Evolutionary conservation across 1,284 basidiomycete genomes (phyloP).

Genomic region (Fomitopsis pinicola): DNA sequence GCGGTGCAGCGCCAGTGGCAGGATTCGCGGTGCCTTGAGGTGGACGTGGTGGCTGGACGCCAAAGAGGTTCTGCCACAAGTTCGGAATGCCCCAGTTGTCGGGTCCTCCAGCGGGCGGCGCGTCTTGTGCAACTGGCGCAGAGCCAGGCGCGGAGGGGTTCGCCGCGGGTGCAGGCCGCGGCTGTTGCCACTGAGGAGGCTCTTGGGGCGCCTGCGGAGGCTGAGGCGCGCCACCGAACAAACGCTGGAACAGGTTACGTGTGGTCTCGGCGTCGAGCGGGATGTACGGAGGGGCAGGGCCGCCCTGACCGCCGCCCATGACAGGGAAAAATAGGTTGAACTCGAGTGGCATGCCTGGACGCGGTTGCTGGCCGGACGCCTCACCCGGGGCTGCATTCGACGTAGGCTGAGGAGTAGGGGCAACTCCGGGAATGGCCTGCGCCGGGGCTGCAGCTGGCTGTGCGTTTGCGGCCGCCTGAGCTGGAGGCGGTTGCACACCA

Average conservation of each 20-base stretch:
- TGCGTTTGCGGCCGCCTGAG: not conserved
- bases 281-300: not conserved
- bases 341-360: constrained; percentile 9
- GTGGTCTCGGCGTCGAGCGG: constrained; percentile 2
- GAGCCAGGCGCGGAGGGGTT: not conserved
- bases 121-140: not conserved
- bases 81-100: not conserved
- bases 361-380: not conserved
- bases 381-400: not conserved
- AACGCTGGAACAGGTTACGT: constrained; percentile 12
- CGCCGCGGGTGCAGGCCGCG: not conserved
- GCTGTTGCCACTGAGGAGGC: not conserved
- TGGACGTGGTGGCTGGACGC: not conserved
- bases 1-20: constrained; percentile 7
- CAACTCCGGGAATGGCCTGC: not conserved
- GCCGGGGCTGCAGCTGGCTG: not conserved
- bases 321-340: constrained; percentile 13
- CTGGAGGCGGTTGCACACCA: constrained; percentile 7
- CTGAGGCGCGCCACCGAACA: constrained; percentile 5
- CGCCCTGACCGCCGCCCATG: not conserved
- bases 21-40: not conserved
- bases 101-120: not conserved
- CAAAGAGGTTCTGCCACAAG: constrained; percentile 1
- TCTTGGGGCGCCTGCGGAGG: not conserved
- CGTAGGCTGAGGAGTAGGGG: not conserved